Percentiles rank a stretch among this genome's conserved stretches.
These are phyloP conservation scores for Gymnopus androsaceus DNA, from an alignment of 1,284 basidiomycete species.

Conservation along the genomic window DNA sequence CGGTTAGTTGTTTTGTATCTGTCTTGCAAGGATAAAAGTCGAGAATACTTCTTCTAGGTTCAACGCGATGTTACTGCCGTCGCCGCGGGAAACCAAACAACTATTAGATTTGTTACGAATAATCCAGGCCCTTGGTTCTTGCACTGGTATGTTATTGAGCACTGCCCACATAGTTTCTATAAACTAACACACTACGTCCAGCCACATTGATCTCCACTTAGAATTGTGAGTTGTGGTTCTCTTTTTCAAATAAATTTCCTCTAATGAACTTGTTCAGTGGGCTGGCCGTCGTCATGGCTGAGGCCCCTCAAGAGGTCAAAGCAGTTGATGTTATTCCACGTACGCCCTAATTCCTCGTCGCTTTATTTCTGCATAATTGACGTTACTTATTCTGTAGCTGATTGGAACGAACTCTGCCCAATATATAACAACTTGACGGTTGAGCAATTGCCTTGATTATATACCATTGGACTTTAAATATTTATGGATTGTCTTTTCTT, in stretches of 20 bases:
- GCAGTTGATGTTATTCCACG: conserved; percentile 9
- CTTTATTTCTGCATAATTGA: background rate
- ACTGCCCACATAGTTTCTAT: background rate
- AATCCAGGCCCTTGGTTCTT: conserved; percentile 45
- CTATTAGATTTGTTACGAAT: conserved; percentile 37
- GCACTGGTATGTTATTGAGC: conserved; percentile 38
- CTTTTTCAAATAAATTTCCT: background rate
- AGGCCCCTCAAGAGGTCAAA: conserved; percentile 26
- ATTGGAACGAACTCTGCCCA: conserved; percentile 30
- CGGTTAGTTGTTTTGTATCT: conserved; percentile 30
- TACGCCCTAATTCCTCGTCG: background rate
- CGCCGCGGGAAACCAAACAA: conserved; percentile 26
- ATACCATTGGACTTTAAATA: background rate
- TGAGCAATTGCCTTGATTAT: background rate
- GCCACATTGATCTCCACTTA: conserved; percentile 53
- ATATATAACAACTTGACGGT: conserved; percentile 17
- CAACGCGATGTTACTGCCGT: conserved; percentile 36
- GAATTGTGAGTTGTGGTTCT: conserved; percentile 29
- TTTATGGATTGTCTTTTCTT: too few species aligned
- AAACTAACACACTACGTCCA: conserved; percentile 16
- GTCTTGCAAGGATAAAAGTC: background rate
- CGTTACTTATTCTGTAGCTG: conserved; percentile 14
- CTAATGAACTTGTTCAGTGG: conserved; percentile 25
- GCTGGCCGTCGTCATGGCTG: conserved; percentile 42
- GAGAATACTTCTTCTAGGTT: conserved; percentile 4